Evolutionary conservation across 202 grass and related monocot genomes (phyloP), one percentile per base, ranked within the genome.

Genomic region (Carex arenaria): DNA sequence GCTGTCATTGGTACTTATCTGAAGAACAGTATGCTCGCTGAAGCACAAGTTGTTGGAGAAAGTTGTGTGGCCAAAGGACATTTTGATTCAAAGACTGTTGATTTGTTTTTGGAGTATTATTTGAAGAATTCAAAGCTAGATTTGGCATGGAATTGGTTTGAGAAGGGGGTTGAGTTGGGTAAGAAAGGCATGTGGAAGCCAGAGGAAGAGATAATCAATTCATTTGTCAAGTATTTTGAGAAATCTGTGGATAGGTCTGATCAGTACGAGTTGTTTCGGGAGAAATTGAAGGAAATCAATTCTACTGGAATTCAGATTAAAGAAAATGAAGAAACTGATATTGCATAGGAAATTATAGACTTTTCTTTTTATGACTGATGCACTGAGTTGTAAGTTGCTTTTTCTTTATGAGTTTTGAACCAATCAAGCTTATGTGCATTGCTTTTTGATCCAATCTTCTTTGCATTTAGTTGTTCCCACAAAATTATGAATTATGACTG

Each of bases 51-150:
- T 3, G 15, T 91, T 22, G 86, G 81, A 76, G 87, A 85, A 61
- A 94, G 66, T 69, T 83, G 79, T 85, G 88, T 88, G 82, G 83
- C 87, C 68, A 97, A 86, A 75, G 88, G 90, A 66, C 5, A 68
- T 28, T 82, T 80, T 2, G 87, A 94, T 82, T 87, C 53, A 12
- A 90, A 75, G 81, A 97, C 89, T n/a, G 89, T 90, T 4, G 83
- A 91, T 63, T 38, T 91, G 61, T 96, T 96, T 78, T 64, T 89
- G 4, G 85, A 88, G 76, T 83, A 85, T 82, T 93, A 86, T 79
- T 86, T 91, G 87, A 80, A 77, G 62, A 63, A 82, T 15, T 75
- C 67, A 28, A 64, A 85, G 13, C 72, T 83, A 66, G 67, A 53
- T 11, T 81, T 76, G 17, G 93, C 91, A 13, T 83, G 92, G 72